Evolutionary conservation across 2,329 filamentous ascomycete species (phyloP).

Genomic region (Curvularia eragrostidis): DNA sequence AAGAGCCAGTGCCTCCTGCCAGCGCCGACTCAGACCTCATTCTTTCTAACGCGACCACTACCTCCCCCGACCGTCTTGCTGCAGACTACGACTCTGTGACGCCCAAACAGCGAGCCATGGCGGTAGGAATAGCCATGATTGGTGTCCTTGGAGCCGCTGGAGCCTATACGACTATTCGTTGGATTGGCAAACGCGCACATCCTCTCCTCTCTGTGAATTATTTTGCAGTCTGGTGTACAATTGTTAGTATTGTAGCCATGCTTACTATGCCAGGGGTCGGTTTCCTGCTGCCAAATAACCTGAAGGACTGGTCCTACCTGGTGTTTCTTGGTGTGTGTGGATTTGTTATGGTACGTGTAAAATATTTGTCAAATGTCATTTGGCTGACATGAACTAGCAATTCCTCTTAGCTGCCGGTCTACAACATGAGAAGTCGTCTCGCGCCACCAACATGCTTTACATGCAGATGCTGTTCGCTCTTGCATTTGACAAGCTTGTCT

Average conservation of each 20-base stretch:
- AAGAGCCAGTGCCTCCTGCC: constrained; percentile 37
- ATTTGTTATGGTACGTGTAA: constrained; percentile 67
- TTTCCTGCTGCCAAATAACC: constrained; percentile 62
- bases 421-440: constrained; percentile 69
- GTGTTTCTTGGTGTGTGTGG: constrained; percentile 74
- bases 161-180: constrained; percentile 76
- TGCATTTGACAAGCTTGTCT: constrained; percentile 68
- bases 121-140: constrained; percentile 73
- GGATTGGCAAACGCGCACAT: constrained; percentile 79
- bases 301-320: constrained; percentile 71
- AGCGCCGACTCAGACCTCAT: constrained; percentile 42
- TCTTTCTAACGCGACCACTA: constrained; percentile 37
- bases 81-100: constrained; percentile 57
- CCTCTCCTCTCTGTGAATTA: constrained; percentile 84
- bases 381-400: constrained; percentile 58
- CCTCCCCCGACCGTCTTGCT: constrained; percentile 32
- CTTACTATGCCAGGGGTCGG: constrained; percentile 61
- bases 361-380: neutral
- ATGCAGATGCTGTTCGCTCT: constrained; percentile 74
- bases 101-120: constrained; percentile 70
- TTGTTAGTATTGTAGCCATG: constrained; percentile 71
- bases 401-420: constrained; percentile 82
- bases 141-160: constrained; percentile 72
- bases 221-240: constrained; percentile 73
- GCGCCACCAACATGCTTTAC: constrained; percentile 72